These are phyloP conservation scores for Fonsecaea pedrosoi DNA, from an alignment of 2,329 filamentous ascomycete genomes.

Conservation along the genomic window DNA sequence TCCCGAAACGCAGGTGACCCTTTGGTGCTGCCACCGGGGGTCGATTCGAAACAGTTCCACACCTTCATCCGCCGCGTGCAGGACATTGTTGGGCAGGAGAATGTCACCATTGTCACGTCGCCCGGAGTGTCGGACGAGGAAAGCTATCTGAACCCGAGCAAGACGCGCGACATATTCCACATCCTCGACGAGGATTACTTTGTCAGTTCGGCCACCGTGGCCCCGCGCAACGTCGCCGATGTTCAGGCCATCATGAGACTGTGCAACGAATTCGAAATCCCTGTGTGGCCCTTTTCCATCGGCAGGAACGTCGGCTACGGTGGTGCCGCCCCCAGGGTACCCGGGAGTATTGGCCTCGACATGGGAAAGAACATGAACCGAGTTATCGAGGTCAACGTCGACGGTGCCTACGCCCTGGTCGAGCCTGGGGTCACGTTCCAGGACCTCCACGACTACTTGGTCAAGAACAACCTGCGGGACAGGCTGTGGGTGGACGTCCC, in stretches of 20 bases:
- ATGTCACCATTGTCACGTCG: constrained; percentile 42
- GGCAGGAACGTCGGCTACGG: constrained; percentile 59
- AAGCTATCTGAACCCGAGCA: constrained; percentile 44
- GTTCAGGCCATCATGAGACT: constrained; percentile 44
- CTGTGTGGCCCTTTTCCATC: constrained; percentile 46
- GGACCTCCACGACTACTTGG: constrained; percentile 52
- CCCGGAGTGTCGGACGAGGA: constrained; percentile 28
- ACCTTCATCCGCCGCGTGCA: constrained; percentile 35
- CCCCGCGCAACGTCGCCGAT: constrained; percentile 42
- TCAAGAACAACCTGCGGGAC: constrained; percentile 48
- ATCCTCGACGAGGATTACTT: constrained; percentile 54
- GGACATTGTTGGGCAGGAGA: constrained; percentile 41
- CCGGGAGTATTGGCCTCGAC: constrained; percentile 55
- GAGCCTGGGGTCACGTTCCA: constrained; percentile 57
- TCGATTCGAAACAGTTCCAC: constrained; percentile 35
- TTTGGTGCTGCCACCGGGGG: constrained; percentile 37
- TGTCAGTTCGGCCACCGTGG: constrained; percentile 52
- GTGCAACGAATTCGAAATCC: constrained; percentile 46
- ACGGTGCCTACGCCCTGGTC: constrained; percentile 44
- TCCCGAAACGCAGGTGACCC: constrained; percentile 27
- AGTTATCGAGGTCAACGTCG: constrained; percentile 45
- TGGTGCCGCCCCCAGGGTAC: constrained; percentile 55
- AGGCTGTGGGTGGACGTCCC: constrained; percentile 59
- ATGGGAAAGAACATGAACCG: constrained; percentile 51
- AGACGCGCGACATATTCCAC: constrained; percentile 51